Evolutionary conservation across 1,284 basidiomycete species (phyloP).

Genomic region (Austropuccinia psidii): DNA sequence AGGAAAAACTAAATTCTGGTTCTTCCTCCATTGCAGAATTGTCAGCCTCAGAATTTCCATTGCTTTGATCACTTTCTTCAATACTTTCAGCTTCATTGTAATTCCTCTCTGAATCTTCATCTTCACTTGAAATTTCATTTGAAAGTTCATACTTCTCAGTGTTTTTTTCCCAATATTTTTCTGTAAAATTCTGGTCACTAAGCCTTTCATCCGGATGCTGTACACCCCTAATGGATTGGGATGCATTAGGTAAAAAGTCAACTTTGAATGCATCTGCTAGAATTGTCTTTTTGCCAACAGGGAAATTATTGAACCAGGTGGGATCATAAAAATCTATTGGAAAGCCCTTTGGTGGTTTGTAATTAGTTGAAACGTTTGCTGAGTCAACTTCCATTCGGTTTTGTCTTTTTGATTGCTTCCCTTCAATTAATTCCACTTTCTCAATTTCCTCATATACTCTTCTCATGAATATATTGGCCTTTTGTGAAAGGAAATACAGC

Average conservation of each 20-base stretch:
- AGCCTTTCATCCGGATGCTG: too few species aligned
- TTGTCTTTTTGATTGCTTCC: background rate
- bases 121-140: too few species aligned
- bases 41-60: too few species aligned
- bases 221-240: too few species aligned
- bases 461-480: background rate
- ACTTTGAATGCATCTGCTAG: background rate
- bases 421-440: background rate
- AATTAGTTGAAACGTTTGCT: background rate
- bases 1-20: too few species aligned
- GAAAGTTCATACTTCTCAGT: too few species aligned
- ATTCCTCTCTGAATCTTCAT: too few species aligned
- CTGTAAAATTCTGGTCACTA: too few species aligned
- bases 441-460: background rate
- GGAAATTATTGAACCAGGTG: background rate
- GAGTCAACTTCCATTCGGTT: background rate
- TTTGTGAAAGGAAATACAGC: background rate
- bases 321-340: constrained; percentile 9
- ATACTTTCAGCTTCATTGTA: too few species aligned
- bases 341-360: background rate
- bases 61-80: too few species aligned
- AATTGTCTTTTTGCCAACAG: background rate
- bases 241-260: constrained; percentile 3
- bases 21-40: too few species aligned
- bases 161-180: too few species aligned